Percentiles rank a stretch among this genome's conserved stretches.
Conservation (phyloP, 2,329 filamentous ascomycete species). For the Scorias spongiosa region DNA sequence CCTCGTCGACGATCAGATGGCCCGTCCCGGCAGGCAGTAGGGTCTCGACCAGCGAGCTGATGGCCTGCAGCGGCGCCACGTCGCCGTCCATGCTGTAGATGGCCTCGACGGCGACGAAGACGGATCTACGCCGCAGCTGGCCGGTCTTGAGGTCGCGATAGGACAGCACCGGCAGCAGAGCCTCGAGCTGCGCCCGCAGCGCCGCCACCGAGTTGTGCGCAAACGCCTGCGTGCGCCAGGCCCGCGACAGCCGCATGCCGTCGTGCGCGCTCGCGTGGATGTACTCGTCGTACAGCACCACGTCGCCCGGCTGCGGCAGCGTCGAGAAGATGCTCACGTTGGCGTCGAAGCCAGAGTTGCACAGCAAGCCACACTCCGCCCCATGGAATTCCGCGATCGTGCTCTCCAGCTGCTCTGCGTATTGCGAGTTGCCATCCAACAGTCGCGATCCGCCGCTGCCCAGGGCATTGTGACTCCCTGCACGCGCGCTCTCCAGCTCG, state of each 20-base stretch:
- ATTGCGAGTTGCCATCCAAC: constrained; percentile 48
- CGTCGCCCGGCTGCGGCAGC: constrained; percentile 31
- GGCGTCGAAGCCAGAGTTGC: constrained; percentile 41
- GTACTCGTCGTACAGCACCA: constrained; percentile 56
- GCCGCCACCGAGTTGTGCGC: constrained; percentile 38
- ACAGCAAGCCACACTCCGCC: constrained; percentile 41
- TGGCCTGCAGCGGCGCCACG: constrained; percentile 45
- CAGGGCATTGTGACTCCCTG: constrained; percentile 26
- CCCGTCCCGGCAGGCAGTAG: constrained; percentile 43
- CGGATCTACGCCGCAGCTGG: constrained; percentile 26
- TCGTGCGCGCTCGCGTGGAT: constrained; percentile 69
- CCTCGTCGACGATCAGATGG: constrained; percentile 52
- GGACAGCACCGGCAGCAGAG: constrained; percentile 11
- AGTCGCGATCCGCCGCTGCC: constrained; percentile 46
- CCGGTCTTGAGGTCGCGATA: background rate
- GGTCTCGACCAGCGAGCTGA: constrained; percentile 42
- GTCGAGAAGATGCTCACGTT: constrained; percentile 33
- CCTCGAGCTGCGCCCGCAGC: constrained; percentile 17
- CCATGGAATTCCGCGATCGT: constrained; percentile 46
- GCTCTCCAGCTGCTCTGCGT: constrained; percentile 43
- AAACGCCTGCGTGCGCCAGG: constrained; percentile 35
- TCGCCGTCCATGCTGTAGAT: constrained; percentile 80
- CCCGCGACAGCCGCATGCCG: constrained; percentile 54
- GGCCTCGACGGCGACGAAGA: constrained; percentile 55
- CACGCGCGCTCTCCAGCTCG: constrained; percentile 24